Evolutionary conservation across 768 basidiomycete genomes (phyloP), one percentile per base, ranked within the genome.

Genomic region (Kwoniella heveanensis): DNA sequence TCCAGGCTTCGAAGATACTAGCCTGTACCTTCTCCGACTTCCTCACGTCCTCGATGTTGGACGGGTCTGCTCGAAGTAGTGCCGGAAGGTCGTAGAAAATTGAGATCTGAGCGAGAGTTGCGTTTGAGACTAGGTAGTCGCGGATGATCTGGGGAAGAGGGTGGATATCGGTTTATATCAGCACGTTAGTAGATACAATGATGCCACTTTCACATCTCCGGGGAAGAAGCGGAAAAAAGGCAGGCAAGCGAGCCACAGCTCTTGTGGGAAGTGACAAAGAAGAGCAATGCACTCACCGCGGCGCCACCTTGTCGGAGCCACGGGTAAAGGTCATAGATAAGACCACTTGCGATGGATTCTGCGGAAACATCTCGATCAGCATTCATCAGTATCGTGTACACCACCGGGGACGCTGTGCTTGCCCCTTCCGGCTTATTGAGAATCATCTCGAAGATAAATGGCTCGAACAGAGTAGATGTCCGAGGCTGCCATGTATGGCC

Each of bases 311-410:
- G 61, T 25, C 67, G 54, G 2, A 76, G 62, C 52, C 52, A 50
- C 1, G 74, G 74, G 39, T 57, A 71, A 2, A 73, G 32, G 37
- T 76, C 74, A 17, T 76, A 69, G 10, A 73, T 56, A 13, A 76
- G 54, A 21, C 58, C 50, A 47, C 56, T 62, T 0, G 70, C 65
- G 21, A 67, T 57, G 6, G 59, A 60, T n/a, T 70, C 70, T 74
- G 26, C 52, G 32, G 13, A 32, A 3, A 17, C 19, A 44, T 8
- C 3, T 9, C 9, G 39, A 44, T 44, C 8, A 44, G 39, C 39
- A 44, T 10, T 44, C 9, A 44, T 44, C 39, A 32, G 32, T n/a
- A n/a, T n/a, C n/a, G n/a, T n/a, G n/a, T n/a, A n/a, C n/a, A n/a
- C n/a, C n/a, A n/a, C n/a, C n/a, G n/a, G n/a, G n/a, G n/a, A n/a